These are phyloP conservation scores for Coemansia sp. DNA, from an alignment of 192 early-diverging fungal species.

Conservation along the genomic window DNA sequence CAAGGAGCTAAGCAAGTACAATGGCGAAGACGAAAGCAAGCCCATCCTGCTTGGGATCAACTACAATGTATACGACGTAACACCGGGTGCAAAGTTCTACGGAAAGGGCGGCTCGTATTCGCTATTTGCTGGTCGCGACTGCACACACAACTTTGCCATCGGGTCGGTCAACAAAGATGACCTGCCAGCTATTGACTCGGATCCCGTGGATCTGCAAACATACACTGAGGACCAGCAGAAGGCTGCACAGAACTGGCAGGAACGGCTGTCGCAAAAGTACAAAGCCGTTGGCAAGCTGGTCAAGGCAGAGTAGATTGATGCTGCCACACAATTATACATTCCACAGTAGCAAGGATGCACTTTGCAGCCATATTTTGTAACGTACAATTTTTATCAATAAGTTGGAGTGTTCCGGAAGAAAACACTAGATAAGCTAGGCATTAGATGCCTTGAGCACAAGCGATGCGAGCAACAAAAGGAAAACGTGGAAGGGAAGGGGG, in stretches of 20 bases:
- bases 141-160: slow-evolving; percentile 82
- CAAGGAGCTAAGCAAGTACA: slow-evolving; percentile 20
- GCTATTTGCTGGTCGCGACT: slow-evolving; percentile 90
- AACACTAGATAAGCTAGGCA: too few species aligned
- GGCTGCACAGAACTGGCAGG: slow-evolving; percentile 68
- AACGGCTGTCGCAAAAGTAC: slow-evolving; percentile 73
- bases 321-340: too few species aligned
- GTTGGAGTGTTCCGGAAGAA: not conserved
- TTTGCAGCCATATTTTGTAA: too few species aligned
- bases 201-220: slow-evolving; percentile 71
- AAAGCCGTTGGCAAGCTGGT: slow-evolving; percentile 62
- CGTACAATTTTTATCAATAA: too few species aligned
- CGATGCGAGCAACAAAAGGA: not conserved
- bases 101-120: slow-evolving; percentile 80
- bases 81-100: slow-evolving; percentile 75
- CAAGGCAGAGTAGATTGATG: slow-evolving; percentile 18
- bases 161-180: slow-evolving; percentile 76
- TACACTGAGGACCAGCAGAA: slow-evolving; percentile 65
- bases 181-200: slow-evolving; percentile 55
- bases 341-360: too few species aligned
- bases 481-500: not conserved
- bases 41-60: slow-evolving; percentile 75
- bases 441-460: too few species aligned
- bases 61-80: slow-evolving; percentile 85
- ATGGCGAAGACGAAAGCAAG: slow-evolving; percentile 11